Evolutionary conservation across 495 filamentous ascomycete genomes (phyloP).

Genomic region (Podospora conica): DNA sequence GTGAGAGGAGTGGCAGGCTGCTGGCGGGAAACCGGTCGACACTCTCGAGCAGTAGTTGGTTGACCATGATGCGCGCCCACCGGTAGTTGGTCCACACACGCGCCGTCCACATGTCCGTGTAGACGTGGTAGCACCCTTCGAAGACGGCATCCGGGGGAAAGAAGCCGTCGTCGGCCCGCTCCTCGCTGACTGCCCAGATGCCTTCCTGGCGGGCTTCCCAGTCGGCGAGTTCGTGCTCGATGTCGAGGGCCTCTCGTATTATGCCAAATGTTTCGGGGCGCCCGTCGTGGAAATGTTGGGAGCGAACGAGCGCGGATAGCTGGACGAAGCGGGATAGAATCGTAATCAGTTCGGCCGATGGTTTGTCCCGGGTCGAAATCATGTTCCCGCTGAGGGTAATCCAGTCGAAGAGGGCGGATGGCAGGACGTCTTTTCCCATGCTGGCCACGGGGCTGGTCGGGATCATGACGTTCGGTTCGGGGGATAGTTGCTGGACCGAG

Average conservation of each 20-base stretch:
- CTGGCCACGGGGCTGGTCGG: conserved; percentile 20
- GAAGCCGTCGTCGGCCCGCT: conserved; percentile 16
- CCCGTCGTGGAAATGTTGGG: conserved; percentile 28
- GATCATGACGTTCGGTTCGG: conserved; percentile 15
- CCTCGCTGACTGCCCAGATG: conserved; percentile 27
- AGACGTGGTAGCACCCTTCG: conserved; percentile 54
- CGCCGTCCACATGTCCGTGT: conserved; percentile 50
- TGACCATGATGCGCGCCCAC: conserved; percentile 51
- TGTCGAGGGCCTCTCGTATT: conserved; percentile 26
- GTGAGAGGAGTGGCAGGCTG: conserved; percentile 30
- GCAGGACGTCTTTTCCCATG: conserved; percentile 28
- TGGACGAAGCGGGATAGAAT: conserved; percentile 31
- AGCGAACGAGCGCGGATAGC: conserved; percentile 25
- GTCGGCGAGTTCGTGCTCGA: conserved; percentile 31
- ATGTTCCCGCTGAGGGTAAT: conserved; percentile 26
- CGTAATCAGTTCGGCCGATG: conserved; percentile 28
- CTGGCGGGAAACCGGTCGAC: conserved; percentile 28
- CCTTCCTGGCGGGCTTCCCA: conserved; percentile 29
- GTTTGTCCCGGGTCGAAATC: conserved; percentile 20
- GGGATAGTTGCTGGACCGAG: conserved; percentile 15
- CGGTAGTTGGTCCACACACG: conserved; percentile 60
- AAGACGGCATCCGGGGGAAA: conserved; percentile 42
- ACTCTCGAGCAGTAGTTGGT: conserved; percentile 44
- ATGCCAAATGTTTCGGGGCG: conserved; percentile 23
- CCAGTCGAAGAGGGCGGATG: conserved; percentile 33